Percentiles rank a stretch among this genome's conserved stretches.
Evolutionary conservation across 2,329 filamentous ascomycete species (phyloP).

Genomic region (Fusarium fracticaudum): DNA sequence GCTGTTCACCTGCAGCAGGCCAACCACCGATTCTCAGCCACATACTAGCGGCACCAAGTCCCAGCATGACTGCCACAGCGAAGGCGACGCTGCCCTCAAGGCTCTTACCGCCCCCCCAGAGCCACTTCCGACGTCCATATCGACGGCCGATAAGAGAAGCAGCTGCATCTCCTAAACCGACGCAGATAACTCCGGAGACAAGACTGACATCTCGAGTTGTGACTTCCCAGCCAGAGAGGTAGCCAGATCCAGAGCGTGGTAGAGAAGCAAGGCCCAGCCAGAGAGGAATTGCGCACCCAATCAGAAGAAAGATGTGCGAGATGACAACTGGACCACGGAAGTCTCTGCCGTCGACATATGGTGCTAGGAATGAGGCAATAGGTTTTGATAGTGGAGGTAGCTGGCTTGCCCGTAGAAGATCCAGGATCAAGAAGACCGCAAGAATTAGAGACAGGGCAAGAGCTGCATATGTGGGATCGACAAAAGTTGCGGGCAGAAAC

Average conservation of each 20-base stretch:
- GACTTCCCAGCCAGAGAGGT: conserved; percentile 80
- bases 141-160: conserved; percentile 89
- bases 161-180: conserved; percentile 93
- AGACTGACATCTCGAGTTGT: conserved; percentile 81
- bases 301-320: conserved; percentile 93
- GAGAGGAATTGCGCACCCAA: conserved; percentile 93
- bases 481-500: conserved; percentile 85
- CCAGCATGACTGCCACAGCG: conserved; percentile 78
- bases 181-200: conserved; percentile 91
- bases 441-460: conserved; percentile 83
- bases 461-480: conserved; percentile 86
- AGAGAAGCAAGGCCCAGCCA: conserved; percentile 86
- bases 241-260: conserved; percentile 62
- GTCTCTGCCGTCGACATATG: conserved; percentile 94
- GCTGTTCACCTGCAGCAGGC: conserved; percentile 62
- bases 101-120: conserved; percentile 96
- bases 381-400: conserved; percentile 89
- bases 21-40: conserved; percentile 86
- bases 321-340: conserved; percentile 94
- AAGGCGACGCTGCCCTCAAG: conserved; percentile 90
- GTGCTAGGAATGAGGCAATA: conserved; percentile 85
- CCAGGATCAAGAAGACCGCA: conserved; percentile 85
- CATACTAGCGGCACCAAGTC: conserved; percentile 72
- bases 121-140: conserved; percentile 89
- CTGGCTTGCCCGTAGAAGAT: conserved; percentile 89